Evolutionary conservation across 768 basidiomycete genomes (phyloP), one percentile per base, ranked within the genome.

Genomic region (Trametes cingulata): DNA sequence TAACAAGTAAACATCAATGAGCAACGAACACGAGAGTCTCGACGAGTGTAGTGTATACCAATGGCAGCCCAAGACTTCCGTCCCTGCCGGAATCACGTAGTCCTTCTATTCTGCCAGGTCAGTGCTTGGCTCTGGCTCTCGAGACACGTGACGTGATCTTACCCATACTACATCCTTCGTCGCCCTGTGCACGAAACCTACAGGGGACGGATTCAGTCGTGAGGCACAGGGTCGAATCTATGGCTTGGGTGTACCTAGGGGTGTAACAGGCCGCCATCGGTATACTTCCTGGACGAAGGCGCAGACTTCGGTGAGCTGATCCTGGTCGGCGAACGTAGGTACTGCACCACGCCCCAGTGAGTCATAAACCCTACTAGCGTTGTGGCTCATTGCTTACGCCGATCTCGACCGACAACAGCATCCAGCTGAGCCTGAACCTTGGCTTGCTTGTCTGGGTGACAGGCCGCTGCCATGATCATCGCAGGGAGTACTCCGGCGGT

Each of bases 131-230:
- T n/a, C n/a, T n/a, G n/a, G n/a, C n/a, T n/a, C n/a, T n/a, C n/a
- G n/a, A n/a, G n/a, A 24, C 33, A 35, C 2, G 50, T 9, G 35
- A 19, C 27, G 14, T 12, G 41, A 17, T 55, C 68, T 17, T 37
- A 85, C 85, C 78, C 85, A 90, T 24, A 82, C 68, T 29, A 91
- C 81, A 51, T 90, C 87, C 56, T 80, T 81, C 1, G 82, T 83
- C 1, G 87, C 82, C 45, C 81, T 80, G 63, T 91, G 88, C 3
- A 85, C 77, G 62, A 88, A 85, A 1, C 87, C 87, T 69, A 76
- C 73, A 5, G 77, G 72, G 19, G 52, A n/a, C n/a, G n/a, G n/a
- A n/a, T n/a, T n/a, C n/a, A 27, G 12, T 20, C n/a, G 29, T 36
- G 35, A 33, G 8, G 10, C 10, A 4, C 29, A 33, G 4, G 6